Percentiles rank a stretch among this genome's conserved stretches.
phyloP scores from a whole-genome alignment of 129 eudicot genomes.

The Helianthus tuberosus region DNA sequence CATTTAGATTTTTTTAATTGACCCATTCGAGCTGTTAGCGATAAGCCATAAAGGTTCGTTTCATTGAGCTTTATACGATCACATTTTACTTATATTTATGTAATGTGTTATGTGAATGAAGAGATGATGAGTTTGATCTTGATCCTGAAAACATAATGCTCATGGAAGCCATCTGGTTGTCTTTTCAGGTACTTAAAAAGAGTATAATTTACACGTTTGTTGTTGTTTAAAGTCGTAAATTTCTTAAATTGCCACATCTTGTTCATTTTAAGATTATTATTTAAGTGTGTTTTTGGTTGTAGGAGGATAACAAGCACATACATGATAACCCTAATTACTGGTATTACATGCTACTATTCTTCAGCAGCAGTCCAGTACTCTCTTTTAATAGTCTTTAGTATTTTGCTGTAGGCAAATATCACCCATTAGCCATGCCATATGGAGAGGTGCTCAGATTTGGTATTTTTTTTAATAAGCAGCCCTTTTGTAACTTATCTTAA shows the following conservation, averaged over 20 bases:
- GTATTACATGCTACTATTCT: too few species aligned
- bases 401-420: too few species aligned
- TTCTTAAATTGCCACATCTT: not conserved
- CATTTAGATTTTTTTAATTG: too few species aligned
- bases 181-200: conserved; percentile 66
- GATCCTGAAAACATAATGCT: conserved; percentile 98
- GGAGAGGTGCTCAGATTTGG: too few species aligned
- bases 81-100: conserved; percentile 12
- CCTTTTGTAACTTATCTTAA: too few species aligned
- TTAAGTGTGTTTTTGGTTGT: not conserved
- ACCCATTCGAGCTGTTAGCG: too few species aligned
- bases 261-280: not conserved
- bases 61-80: not conserved
- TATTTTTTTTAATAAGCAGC: too few species aligned
- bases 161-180: conserved; percentile 98
- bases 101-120: conserved; percentile 36
- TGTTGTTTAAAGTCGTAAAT: not conserved
- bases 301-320: conserved; percentile 69
- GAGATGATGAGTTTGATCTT: conserved; percentile 88
- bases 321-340: conserved; percentile 28
- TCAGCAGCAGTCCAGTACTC: too few species aligned
- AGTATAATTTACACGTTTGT: not conserved
- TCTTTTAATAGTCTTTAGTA: too few species aligned
- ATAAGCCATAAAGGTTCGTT: too few species aligned
- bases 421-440: too few species aligned